Conservation (phyloP, 2,329 filamentous ascomycete species). For the Iodosphaeria phyllophila region DNA sequence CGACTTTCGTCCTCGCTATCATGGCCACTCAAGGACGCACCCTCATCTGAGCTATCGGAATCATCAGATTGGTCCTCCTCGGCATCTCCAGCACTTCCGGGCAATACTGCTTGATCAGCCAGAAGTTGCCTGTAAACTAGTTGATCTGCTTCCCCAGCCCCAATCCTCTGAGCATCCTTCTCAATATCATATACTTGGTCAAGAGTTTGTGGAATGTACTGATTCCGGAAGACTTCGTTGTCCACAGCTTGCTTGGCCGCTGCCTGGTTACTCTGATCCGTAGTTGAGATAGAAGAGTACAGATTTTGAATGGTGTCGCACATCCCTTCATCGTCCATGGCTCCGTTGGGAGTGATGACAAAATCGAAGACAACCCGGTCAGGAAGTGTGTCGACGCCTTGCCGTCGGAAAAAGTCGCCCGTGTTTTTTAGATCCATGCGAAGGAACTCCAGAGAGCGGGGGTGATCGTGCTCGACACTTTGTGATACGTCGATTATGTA, state of each 20-base stretch:
- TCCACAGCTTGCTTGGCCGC: slow-evolving; percentile 53
- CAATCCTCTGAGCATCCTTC: slow-evolving; percentile 65
- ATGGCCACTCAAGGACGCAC: slow-evolving; percentile 23
- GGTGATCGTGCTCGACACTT: slow-evolving; percentile 92
- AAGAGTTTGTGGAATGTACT: slow-evolving; percentile 90
- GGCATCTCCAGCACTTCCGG: slow-evolving; percentile 16
- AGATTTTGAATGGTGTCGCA: slow-evolving; percentile 44
- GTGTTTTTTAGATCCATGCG: slow-evolving; percentile 98
- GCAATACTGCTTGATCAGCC: slow-evolving; percentile 41
- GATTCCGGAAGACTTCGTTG: slow-evolving; percentile 82
- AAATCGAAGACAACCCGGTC: slow-evolving; percentile 76
- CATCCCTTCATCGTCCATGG: slow-evolving; percentile 42
- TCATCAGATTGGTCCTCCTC: slow-evolving; percentile 11
- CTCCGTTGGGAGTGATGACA: slow-evolving; percentile 45
- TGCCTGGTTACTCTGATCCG: slow-evolving; percentile 29
- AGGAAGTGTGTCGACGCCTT: slow-evolving; percentile 63
- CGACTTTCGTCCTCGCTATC: slow-evolving; percentile 27
- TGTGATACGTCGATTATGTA: slow-evolving; percentile 97
- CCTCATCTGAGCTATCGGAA: slow-evolving; percentile 25
- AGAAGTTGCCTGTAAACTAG: slow-evolving; percentile 75
- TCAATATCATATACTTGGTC: slow-evolving; percentile 96
- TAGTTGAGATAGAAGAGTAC: too few species aligned
- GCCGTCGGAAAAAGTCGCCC: slow-evolving; percentile 74
- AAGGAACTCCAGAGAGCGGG: slow-evolving; percentile 77
- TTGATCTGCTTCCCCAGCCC: slow-evolving; percentile 53